Conservation (phyloP, 225 moss, liverwort and hornwort genomes). For the Pleurozium schreberi region DNA sequence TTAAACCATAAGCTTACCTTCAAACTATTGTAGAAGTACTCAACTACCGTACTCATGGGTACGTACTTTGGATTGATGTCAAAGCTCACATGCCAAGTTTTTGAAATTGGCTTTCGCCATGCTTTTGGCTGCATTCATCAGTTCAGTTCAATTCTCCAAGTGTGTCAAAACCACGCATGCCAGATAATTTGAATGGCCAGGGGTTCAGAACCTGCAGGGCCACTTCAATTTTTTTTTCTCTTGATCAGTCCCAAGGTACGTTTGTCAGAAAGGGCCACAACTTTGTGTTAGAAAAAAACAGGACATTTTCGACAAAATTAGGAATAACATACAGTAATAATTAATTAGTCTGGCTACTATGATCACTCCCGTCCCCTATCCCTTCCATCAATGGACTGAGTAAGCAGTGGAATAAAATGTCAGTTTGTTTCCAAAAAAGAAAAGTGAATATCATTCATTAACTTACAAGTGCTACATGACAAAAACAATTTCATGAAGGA, state of each 20-base stretch:
- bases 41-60: too few relatives aligned
- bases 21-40: too few relatives aligned
- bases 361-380: too few relatives aligned
- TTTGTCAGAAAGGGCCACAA: neutral
- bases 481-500: too few relatives aligned
- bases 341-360: too few relatives aligned
- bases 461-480: too few relatives aligned
- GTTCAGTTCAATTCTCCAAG: neutral
- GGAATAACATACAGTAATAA: neutral
- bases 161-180: neutral
- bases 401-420: neutral
- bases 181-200: constrained; percentile 8
- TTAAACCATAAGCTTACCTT: too few relatives aligned
- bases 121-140: neutral
- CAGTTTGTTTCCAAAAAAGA: neutral
- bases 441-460: too few relatives aligned
- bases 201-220: neutral
- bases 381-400: neutral
- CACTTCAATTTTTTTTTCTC: neutral
- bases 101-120: neutral
- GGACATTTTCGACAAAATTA: neutral
- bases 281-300: neutral
- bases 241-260: neutral
- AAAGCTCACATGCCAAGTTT: neutral
- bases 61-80: neutral